Conservation (phyloP, 1,284 basidiomycete species). For the Lentinula novae-zelandiae region DNA sequence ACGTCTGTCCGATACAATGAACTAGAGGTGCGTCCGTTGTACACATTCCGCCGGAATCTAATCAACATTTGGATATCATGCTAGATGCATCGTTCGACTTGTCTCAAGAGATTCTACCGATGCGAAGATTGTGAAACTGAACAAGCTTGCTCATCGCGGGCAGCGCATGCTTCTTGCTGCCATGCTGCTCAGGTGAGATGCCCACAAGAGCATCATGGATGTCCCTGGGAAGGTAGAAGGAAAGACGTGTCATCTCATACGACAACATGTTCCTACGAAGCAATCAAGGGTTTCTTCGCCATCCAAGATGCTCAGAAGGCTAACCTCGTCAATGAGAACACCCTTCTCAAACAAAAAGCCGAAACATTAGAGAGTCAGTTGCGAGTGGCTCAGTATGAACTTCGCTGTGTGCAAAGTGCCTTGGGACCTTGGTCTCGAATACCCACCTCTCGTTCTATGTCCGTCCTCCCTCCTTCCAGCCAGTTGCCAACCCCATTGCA, state of each 20-base stretch:
- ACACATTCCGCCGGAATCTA: no score
- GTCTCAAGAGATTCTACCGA: slow-evolving; percentile 26
- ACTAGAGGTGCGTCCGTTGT: slow-evolving; percentile 27
- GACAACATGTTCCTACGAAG: slow-evolving; percentile 54
- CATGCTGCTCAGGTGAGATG: slow-evolving; percentile 40
- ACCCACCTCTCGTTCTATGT: not conserved
- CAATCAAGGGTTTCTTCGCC: slow-evolving; percentile 56
- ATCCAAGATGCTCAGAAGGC: slow-evolving; percentile 42
- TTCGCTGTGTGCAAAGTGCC: slow-evolving; percentile 42
- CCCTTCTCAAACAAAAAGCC: slow-evolving; percentile 49
- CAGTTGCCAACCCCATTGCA: slow-evolving; percentile 23
- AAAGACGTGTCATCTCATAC: slow-evolving; percentile 39
- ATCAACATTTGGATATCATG: not conserved
- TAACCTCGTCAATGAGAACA: slow-evolving; percentile 55
- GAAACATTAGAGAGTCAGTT: slow-evolving; percentile 51
- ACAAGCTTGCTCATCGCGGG: slow-evolving; percentile 29
- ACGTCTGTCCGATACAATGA: slow-evolving; percentile 27
- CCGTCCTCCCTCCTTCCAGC: not conserved
- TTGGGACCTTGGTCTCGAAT: slow-evolving; percentile 65
- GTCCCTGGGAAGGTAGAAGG: slow-evolving; percentile 49
- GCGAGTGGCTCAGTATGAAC: slow-evolving; percentile 45
- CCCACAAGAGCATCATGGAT: slow-evolving; percentile 49
- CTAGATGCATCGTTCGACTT: slow-evolving; percentile 36
- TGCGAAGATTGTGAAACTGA: slow-evolving; percentile 39
- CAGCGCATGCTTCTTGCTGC: slow-evolving; percentile 36